phyloP scores from a whole-genome alignment of 2,329 filamentous ascomycete genomes.

The Aureobasidium leucospermi region DNA sequence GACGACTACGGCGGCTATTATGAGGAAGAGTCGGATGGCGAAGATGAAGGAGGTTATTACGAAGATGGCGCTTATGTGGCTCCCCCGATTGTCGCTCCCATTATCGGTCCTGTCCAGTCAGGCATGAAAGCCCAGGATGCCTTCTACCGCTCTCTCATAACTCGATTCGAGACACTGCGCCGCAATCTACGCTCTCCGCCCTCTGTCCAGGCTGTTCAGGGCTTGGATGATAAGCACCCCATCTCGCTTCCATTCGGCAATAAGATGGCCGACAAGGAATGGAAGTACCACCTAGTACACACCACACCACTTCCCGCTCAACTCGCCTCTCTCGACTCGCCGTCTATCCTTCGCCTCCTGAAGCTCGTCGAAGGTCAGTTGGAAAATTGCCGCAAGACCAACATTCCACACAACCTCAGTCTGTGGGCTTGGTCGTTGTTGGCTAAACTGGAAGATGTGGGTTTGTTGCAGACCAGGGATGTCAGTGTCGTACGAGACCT shows the following conservation, averaged over 20 bases:
- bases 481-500: constrained; percentile 71
- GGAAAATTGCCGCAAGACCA: constrained; percentile 39
- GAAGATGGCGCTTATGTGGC: constrained; percentile 74
- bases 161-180: constrained; percentile 61
- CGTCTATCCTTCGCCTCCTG: constrained; percentile 59
- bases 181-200: constrained; percentile 50
- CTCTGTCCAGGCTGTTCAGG: constrained; percentile 46
- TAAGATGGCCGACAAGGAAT: constrained; percentile 50
- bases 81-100: constrained; percentile 35
- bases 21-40: constrained; percentile 31
- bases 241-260: constrained; percentile 48
- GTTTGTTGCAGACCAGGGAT: constrained; percentile 67
- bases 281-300: constrained; percentile 33
- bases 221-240: constrained; percentile 47
- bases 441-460: constrained; percentile 56
- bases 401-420: constrained; percentile 60
- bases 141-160: constrained; percentile 60
- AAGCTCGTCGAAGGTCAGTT: constrained; percentile 53
- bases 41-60: constrained; percentile 58
- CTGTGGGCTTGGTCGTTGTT: constrained; percentile 82
- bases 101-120: not conserved
- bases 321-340: constrained; percentile 51
- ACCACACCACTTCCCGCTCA: constrained; percentile 43
- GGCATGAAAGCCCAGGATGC: constrained; percentile 47
- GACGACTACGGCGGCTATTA: constrained; percentile 39